Percentiles rank a stretch among this genome's conserved stretches.
Evolutionary conservation across 305 asterid genomes (phyloP).

Genomic region (Fraxinus greggii): DNA sequence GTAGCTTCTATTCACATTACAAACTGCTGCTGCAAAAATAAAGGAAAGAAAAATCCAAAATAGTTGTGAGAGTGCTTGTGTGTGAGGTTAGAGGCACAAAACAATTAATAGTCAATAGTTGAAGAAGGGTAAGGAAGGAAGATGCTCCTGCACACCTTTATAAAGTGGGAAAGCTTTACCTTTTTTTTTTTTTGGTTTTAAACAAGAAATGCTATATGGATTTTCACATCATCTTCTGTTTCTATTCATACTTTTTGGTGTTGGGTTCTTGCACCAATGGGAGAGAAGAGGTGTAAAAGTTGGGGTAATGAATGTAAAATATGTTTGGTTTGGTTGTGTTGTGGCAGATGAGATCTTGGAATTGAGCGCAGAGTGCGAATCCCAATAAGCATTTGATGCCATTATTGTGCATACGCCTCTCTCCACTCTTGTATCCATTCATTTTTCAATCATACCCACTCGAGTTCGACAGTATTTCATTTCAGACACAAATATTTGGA

Average conservation of each 20-base stretch:
- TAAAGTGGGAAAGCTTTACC: constrained; percentile 4
- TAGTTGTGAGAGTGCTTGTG: neutral
- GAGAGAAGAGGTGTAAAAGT: neutral
- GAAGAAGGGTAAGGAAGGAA: neutral
- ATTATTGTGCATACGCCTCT: neutral
- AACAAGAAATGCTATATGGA: constrained; percentile 7
- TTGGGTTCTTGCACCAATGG: constrained; percentile 1
- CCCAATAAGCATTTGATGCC: constrained; percentile 11
- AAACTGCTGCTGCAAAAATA: neutral
- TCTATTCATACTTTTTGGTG: neutral
- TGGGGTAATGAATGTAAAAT: neutral
- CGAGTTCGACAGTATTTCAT: neutral
- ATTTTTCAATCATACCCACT: neutral
- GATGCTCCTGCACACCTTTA: neutral
- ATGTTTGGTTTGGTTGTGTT: neutral
- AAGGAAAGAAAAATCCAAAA: neutral
- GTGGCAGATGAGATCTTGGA: constrained; percentile 9
- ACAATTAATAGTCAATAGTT: constrained; percentile 1
- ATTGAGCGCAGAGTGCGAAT: constrained; percentile 7
- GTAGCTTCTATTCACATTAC: neutral
- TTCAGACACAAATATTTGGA: neutral
- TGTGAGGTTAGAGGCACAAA: neutral
- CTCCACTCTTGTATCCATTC: neutral
- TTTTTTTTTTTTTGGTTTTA: neutral
- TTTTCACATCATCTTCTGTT: neutral